A percentile compares a stretch with the other conserved stretches of the same genome.
phyloP scores from a whole-genome alignment of 805 yeast species.

The Zygoascus bituminiphila region DNA sequence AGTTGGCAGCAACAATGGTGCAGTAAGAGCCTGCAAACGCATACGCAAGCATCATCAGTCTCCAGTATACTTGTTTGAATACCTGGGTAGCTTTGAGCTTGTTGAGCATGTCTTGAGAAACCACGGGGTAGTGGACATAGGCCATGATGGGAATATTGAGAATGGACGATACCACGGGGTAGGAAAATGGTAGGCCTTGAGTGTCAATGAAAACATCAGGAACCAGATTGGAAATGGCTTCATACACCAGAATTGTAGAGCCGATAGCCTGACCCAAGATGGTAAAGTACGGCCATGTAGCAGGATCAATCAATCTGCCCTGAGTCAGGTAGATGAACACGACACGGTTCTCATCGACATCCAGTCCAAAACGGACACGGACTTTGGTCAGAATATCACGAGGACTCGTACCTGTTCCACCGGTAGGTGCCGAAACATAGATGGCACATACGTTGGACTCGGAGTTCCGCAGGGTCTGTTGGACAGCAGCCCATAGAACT shows the following conservation, averaged over 20 bases:
- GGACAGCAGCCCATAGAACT: slow-evolving; percentile 90
- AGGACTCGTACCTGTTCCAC: slow-evolving; percentile 36
- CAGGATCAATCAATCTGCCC: slow-evolving; percentile 57
- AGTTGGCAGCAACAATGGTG: slow-evolving; percentile 63
- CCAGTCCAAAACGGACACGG: slow-evolving; percentile 42
- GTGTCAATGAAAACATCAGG: slow-evolving; percentile 96
- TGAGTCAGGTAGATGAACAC: slow-evolving; percentile 52
- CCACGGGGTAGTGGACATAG: slow-evolving; percentile 91
- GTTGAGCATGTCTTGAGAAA: slow-evolving; percentile 78
- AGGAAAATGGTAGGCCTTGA: slow-evolving; percentile 85
- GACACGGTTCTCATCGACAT: slow-evolving; percentile 43
- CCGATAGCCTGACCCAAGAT: slow-evolving; percentile 85
- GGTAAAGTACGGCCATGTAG: slow-evolving; percentile 71
- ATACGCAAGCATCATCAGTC: slow-evolving; percentile 52
- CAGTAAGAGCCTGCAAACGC: slow-evolving; percentile 58
- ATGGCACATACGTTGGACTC: slow-evolving; percentile 50
- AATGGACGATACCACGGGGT: slow-evolving; percentile 51
- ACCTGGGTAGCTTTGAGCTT: slow-evolving; percentile 16
- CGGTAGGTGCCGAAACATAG: slow-evolving; percentile 39
- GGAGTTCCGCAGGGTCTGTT: slow-evolving; percentile 48
- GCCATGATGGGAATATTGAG: slow-evolving; percentile 70
- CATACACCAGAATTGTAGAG: slow-evolving; percentile 55
- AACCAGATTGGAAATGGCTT: slow-evolving; percentile 54
- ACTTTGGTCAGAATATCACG: slow-evolving; percentile 36
- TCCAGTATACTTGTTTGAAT: slow-evolving; percentile 63